A percentile compares a stretch with the other conserved stretches of the same genome.
Evolutionary conservation across 441 rosid species (phyloP).

Genomic region (Corymbia calophylla): DNA sequence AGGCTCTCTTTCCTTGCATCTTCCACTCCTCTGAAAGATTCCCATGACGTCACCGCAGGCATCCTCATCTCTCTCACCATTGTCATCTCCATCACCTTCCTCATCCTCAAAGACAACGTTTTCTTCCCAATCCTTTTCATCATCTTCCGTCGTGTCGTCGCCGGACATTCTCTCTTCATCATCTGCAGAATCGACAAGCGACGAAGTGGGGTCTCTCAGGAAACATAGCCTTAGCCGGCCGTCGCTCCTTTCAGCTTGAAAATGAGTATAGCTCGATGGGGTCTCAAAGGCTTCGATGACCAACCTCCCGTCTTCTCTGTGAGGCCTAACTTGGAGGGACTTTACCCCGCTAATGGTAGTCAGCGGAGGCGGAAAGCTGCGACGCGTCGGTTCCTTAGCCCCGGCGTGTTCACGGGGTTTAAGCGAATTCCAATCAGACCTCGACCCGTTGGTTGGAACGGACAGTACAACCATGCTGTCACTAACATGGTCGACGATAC

Average conservation of each 20-base stretch:
- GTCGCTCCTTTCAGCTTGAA: not conserved
- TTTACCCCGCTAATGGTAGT: conserved; percentile 1
- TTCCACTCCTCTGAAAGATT: not conserved
- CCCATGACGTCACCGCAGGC: not conserved
- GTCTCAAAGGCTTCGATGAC: not conserved
- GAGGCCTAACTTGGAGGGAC: not conserved
- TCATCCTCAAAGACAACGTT: not conserved
- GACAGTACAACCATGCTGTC: not conserved
- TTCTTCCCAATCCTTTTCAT: not conserved
- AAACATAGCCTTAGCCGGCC: conserved; percentile 8
- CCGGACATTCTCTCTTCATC: not conserved
- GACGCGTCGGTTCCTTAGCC: not conserved
- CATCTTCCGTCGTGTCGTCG: not conserved
- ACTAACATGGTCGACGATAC: not conserved
- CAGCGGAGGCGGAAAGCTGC: conserved; percentile 8
- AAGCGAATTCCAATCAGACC: not conserved
- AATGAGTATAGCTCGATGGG: not conserved
- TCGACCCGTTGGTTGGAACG: not conserved
- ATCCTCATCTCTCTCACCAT: not conserved
- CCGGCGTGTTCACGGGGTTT: not conserved
- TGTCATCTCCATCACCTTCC: not conserved
- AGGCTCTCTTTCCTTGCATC: not conserved
- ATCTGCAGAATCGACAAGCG: not conserved
- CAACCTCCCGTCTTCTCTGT: conserved; percentile 6
- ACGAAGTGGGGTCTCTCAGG: not conserved